Percentiles rank a stretch among this genome's conserved stretches.
Evolutionary conservation across 2,329 filamentous ascomycete genomes (phyloP).

Genomic region (Botrytis tulipae): DNA sequence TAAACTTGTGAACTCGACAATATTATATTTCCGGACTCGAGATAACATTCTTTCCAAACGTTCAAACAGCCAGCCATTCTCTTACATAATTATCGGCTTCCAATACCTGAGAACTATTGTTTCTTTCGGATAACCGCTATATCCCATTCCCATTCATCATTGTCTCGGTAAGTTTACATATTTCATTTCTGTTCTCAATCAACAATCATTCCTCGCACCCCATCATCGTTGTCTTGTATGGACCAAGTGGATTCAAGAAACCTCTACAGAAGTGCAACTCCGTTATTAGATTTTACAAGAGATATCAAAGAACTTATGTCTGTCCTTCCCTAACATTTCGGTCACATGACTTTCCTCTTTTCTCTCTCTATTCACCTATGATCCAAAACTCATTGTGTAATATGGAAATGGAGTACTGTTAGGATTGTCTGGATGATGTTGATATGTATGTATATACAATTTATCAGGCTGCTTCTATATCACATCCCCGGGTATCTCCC

Average conservation of each 20-base stretch:
- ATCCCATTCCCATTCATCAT: background rate
- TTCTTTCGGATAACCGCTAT: background rate
- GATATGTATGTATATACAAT: background rate
- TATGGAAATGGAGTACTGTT: background rate
- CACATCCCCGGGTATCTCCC: background rate
- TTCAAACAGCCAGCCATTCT: background rate
- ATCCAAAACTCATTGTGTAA: background rate
- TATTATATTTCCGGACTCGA: background rate
- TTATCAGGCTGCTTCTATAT: background rate
- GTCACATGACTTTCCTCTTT: constrained; percentile 1
- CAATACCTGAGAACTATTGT: background rate
- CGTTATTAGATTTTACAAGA: background rate
- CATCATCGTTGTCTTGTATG: background rate
- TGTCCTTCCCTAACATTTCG: background rate
- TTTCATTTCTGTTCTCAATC: background rate
- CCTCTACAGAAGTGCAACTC: background rate
- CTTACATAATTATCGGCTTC: background rate
- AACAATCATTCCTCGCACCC: background rate
- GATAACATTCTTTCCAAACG: background rate
- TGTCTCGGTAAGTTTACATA: constrained; percentile 10
- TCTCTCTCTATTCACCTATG: background rate
- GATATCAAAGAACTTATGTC: background rate
- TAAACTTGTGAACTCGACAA: background rate
- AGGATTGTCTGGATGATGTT: background rate
- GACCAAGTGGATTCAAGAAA: background rate